These are phyloP conservation scores for Rhodotorula sp. DNA, from an alignment of 1,284 basidiomycete genomes.

Conservation along the genomic window DNA sequence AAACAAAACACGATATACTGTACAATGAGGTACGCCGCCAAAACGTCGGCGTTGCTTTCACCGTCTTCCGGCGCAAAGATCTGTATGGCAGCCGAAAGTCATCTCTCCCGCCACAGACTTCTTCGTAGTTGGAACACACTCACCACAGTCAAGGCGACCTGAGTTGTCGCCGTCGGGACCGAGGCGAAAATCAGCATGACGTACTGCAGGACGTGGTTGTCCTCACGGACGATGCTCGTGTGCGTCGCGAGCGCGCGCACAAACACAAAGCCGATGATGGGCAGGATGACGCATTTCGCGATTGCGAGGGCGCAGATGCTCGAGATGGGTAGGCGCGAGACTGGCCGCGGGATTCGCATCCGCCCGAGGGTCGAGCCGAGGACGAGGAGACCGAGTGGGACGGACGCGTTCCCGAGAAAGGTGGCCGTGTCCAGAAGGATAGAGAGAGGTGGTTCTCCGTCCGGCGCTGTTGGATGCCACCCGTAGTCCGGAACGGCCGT, in stretches of 20 bases:
- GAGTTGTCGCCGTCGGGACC: slow-evolving; percentile 28
- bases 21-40: neutral
- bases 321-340: slow-evolving; percentile 59
- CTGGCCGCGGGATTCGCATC: slow-evolving; percentile 17
- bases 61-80: slow-evolving; percentile 22
- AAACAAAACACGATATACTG: slow-evolving; percentile 37
- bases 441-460: slow-evolving; percentile 71
- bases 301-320: slow-evolving; percentile 64
- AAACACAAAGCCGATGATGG: slow-evolving; percentile 66
- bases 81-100: neutral
- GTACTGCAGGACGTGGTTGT: slow-evolving; percentile 65
- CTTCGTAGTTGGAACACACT: neutral
- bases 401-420: slow-evolving; percentile 68
- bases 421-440: slow-evolving; percentile 60
- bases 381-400: slow-evolving; percentile 69
- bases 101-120: neutral
- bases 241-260: slow-evolving; percentile 55
- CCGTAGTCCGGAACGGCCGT: slow-evolving; percentile 3
- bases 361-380: slow-evolving; percentile 66
- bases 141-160: slow-evolving; percentile 23
- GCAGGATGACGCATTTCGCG: slow-evolving; percentile 65
- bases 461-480: slow-evolving; percentile 61
- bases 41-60: slow-evolving; percentile 5
- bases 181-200: slow-evolving; percentile 50
- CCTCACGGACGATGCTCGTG: slow-evolving; percentile 55